A percentile compares a stretch with the other conserved stretches of the same genome.
Conservation (phyloP, 192 early-diverging fungal genomes). For the Gigaspora rosea region DNA sequence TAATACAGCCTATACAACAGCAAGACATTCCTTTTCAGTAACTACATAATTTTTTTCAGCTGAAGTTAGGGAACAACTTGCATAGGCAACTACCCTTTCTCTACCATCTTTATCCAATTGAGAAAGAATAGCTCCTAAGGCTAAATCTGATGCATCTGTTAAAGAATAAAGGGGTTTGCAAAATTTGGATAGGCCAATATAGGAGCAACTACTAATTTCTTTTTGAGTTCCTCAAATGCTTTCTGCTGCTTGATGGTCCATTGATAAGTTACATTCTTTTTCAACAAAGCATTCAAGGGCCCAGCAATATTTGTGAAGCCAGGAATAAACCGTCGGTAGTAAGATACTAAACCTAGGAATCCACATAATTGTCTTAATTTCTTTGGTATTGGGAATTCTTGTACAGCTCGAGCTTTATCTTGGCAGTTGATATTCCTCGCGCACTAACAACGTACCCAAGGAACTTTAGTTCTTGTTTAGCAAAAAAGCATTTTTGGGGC, state of each 20-base stretch:
- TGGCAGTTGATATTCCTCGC: not conserved
- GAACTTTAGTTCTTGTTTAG: not conserved
- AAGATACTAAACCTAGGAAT: no score
- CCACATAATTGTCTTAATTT: not conserved
- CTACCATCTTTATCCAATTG: not conserved
- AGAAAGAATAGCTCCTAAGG: slow-evolving; percentile 11
- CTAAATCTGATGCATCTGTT: not conserved
- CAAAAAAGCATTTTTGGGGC: no score
- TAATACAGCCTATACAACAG: no score
- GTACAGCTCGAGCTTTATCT: not conserved
- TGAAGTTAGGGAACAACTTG: not conserved
- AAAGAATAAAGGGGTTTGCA: not conserved
- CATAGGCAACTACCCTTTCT: slow-evolving; percentile 1
- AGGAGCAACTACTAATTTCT: not conserved
- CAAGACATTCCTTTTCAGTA: not conserved
- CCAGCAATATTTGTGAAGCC: not conserved
- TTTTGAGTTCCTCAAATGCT: not conserved
- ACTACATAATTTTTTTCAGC: slow-evolving; percentile 21
- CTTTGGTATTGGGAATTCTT: not conserved
- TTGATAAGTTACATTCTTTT: not conserved
- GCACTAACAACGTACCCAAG: not conserved
- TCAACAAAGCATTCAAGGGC: not conserved
- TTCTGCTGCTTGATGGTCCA: not conserved
- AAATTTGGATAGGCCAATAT: slow-evolving; percentile 11
- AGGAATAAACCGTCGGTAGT: not conserved